Base-by-base conservation (phyloP, 2,329 filamentous ascomycete species). In the Fonsecaea pugnacius region DNA sequence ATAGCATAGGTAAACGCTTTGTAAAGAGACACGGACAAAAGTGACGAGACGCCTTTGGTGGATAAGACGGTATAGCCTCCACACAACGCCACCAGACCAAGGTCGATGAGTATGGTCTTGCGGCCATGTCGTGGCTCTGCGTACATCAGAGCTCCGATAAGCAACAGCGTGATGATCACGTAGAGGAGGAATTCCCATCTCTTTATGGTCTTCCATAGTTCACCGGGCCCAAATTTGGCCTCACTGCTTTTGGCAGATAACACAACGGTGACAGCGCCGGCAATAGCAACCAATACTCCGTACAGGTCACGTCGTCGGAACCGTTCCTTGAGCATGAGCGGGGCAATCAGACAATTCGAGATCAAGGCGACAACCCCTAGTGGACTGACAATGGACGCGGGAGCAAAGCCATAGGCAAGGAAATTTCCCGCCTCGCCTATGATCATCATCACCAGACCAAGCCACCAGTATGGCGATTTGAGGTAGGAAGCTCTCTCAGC, bases 51-150 rank as follows among this genome's bases (percentile, higher is more conserved):
- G 62, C 95, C 95, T 77, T 99, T 99, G 33, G 95, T 99, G 1
- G 94, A 92, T 5, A 99, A 83, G 10, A 91, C 95, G n/a, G 95
- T 99, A 77, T 97, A 99, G 65, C 92, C 95, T 70, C 94, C 95
- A 78, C 96, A 98, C 4, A 99, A 81, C 3, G 91, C 95, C 48
- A 99, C 95, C 40, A 99, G 85, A 9, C 94, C 93, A 40, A 99
- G 82, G 75, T 99, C 95, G 69, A 99, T 92, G 68, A 98, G 79
- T 60, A 98, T 96, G 0, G 89, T 93, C 71, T 87, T 89, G 63
- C 89, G 85, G n/a, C 95, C 95, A 76, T 94, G 96, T 66, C 82
- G 87, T 62, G 88, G 87, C 75, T 94, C 98, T 33, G 88, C 85
- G 83, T 89, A 91, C 85, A 96, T 91, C 62, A 99, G 81, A 7